Base-by-base conservation (phyloP, 2,329 filamentous ascomycete genomes). In the Cladorrhinum sp. region DNA sequence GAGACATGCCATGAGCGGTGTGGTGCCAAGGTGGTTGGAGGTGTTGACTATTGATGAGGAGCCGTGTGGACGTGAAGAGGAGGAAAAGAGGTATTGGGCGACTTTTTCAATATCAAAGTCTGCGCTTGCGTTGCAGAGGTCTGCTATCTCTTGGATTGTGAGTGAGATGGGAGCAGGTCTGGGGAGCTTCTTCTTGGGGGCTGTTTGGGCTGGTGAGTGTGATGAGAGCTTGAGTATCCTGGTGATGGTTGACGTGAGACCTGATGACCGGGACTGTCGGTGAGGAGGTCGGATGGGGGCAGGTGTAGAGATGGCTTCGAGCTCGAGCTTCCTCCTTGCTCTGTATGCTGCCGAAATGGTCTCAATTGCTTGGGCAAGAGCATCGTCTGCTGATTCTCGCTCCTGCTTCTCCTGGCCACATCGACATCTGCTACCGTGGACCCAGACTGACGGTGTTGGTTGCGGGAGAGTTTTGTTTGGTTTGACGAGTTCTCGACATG, bases 401-500 rank as follows among this genome's bases (percentile, higher is more conserved):
- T 55, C 49, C 10, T 50, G 48, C 20, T 50, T 48, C 20, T 51
- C 25, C 29, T 58, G 48, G 27, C 3, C 36, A 58, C 66, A 68
- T 18, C 57, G 61, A 55, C 66, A 68, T 18, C 25, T 48, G 53
- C 22, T 59, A 57, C 60, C 53, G 55, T 68, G 66, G 3, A 68
- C 27, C 50, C 58, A 56, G 52, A 68, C 62, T 2, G 63, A 59
- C 6, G 66, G 66, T 2, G 62, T 64, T 6, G 60, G 25, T 9
- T 41, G 25, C 3, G 52, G 18, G 13, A 65, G 52, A 5, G 54
- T 58, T 45, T 52, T 24, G 45, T 57, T 61, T 16, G 66, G 50
- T n/a, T 25, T 55, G 54, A 66, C 55, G n/a, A 68, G 16, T 57
- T 67, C 61, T 2, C 64, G 66, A 49, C 66, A 68, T 18, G 60